Conservation (phyloP, 352 stramenopile genomes). For the Phytophthora pini region DNA sequence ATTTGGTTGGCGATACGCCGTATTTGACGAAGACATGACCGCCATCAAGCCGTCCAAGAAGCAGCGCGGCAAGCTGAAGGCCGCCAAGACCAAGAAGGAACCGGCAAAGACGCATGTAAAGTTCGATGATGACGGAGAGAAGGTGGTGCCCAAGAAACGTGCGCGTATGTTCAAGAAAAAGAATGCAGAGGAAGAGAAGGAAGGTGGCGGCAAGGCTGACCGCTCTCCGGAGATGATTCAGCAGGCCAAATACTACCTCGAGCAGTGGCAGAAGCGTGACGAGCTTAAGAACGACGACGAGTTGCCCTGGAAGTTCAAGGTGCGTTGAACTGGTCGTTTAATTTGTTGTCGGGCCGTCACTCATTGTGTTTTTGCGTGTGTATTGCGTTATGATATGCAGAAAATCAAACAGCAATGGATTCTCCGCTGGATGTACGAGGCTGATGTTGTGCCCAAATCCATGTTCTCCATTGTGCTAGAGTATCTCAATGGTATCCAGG, state of each 20-base stretch:
- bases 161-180: slow-evolving; percentile 36
- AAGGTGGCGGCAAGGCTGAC: slow-evolving; percentile 71
- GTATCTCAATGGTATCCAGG: slow-evolving; percentile 77
- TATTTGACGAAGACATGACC: slow-evolving; percentile 36
- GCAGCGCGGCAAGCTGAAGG: slow-evolving; percentile 76
- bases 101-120: slow-evolving; percentile 62
- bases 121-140: slow-evolving; percentile 70
- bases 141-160: slow-evolving; percentile 58
- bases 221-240: slow-evolving; percentile 83
- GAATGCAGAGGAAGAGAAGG: slow-evolving; percentile 34
- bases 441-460: slow-evolving; percentile 80
- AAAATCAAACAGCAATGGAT: slow-evolving; percentile 89
- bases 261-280: slow-evolving; percentile 74
- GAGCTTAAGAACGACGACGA: slow-evolving; percentile 60
- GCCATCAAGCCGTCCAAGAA: slow-evolving; percentile 79
- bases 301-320: slow-evolving; percentile 85
- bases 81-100: slow-evolving; percentile 31
- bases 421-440: slow-evolving; percentile 84
- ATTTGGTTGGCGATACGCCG: slow-evolving; percentile 33
- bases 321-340: slow-evolving; percentile 13
- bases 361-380: slow-evolving; percentile 8
- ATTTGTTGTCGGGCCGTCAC: not conserved
- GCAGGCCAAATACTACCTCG: slow-evolving; percentile 82
- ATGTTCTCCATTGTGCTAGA: slow-evolving; percentile 80
- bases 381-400: slow-evolving; percentile 30